Base-by-base conservation (phyloP, 2,329 filamentous ascomycete genomes). In the Penicillium glabrum region DNA sequence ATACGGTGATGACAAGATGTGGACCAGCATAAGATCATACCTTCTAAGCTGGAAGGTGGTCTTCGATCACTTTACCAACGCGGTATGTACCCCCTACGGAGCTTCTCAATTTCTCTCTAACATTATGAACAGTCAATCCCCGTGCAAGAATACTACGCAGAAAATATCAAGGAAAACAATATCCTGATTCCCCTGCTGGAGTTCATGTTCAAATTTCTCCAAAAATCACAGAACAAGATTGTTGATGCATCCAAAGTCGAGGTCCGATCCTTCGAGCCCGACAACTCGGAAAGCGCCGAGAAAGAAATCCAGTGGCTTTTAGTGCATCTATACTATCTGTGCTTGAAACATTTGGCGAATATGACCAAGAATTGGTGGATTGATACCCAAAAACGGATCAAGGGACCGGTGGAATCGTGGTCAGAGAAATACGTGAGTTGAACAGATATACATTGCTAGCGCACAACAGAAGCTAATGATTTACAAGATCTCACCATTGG, bases 21-120 rank as follows among this genome's bases (percentile, higher is more conserved):
- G 91, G 11, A 78, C 85, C 0, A 70, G 83, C 0, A 80, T 96
- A 47, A 86, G 91, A 51, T 86, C 88, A 10, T 99, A 97, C 68
- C 81, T 99, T 3, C 80, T 96, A 27, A 89, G 91, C 11, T 99
- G 95, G 95, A 85, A 90, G 61, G 80, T 98, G 1, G 82, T 97
- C 0, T 98, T 96, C 69, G 91, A 96, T 65, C 88, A 93, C 45
- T 96, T 93, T 69, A 79, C 81, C 19, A 85, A 86, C 21, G 86
- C 92, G 13, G 81, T 83, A 77, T 60, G 70, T 50, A 49, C 5
- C 8, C 8, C 14, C 5, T 21, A 6, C 7, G 3, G 7, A n/a
- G 19, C 19, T 16, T 19, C 7, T 13, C 6, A 35, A 13, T 1
- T 3, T 29, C 21, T 41, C 54, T 57, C 71, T 76, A 60, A 77